Percentiles rank a stretch among this genome's conserved stretches.
phyloP scores from a whole-genome alignment of 768 basidiomycete species.

The Serendipita sp. region DNA sequence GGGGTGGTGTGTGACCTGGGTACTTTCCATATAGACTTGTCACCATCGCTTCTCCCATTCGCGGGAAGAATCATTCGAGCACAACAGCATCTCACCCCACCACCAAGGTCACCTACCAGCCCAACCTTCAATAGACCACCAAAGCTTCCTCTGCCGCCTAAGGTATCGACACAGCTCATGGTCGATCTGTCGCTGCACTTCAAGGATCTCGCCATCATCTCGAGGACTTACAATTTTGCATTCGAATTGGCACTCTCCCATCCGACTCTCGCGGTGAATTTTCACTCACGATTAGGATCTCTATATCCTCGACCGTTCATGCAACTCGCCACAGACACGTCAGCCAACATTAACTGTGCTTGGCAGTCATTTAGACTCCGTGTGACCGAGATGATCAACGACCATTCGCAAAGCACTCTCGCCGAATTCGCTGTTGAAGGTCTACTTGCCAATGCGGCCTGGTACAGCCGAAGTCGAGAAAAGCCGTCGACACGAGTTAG shows the following conservation, averaged over 20 bases:
- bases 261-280: background rate
- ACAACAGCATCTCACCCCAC: background rate
- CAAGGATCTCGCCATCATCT: background rate
- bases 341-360: background rate
- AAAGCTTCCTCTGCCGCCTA: background rate
- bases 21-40: background rate
- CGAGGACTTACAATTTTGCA: constrained; percentile 1
- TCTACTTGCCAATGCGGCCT: background rate
- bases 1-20: constrained; percentile 1
- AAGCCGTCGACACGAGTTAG: background rate
- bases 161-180: background rate
- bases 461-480: constrained; percentile 3
- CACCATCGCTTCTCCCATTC: constrained; percentile 1
- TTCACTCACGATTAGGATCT: background rate
- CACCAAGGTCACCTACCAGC: constrained; percentile 1
- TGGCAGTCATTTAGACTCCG: background rate
- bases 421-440: background rate
- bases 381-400: background rate
- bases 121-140: background rate
- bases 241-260: background rate
- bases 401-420: background rate
- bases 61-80: background rate
- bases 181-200: background rate
- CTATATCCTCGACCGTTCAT: background rate
- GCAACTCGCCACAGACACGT: background rate